Base-by-base conservation (phyloP, 148 eudicot genomes). In the Hydrangea macrophylla region DNA sequence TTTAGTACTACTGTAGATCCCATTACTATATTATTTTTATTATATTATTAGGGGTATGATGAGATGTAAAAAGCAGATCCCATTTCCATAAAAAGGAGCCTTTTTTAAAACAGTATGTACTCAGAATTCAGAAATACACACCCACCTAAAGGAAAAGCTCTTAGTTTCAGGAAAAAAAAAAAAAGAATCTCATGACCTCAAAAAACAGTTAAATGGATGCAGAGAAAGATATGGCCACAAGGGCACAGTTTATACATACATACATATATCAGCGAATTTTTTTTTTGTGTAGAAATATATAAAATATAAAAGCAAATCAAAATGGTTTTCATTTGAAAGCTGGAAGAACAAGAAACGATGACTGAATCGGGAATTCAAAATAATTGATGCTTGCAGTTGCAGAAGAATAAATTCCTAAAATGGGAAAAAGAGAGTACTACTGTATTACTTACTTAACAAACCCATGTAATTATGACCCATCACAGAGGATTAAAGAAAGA, bases 31-130 rank as follows among this genome's bases (percentile, higher is more conserved):
- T 39, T 7, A 31, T 25, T 15, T 11, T 25, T 6, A 74, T 33
- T 33, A 24, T 24, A 67, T 50, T 59, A 44, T 71, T 44, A 66
- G 60, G 55, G 80, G 81, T 64, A 83, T 85, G 83, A 81, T 81
- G 83, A 85, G 78, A 81, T 74, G 81, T 69, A 70, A 76, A 90
- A 85, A 81, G 86, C 78, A 85, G 86, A 84, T 87, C 84, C 80
- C 79, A 85, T 84, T 88, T 82, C 89, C 84, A 83, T 70, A 85
- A 79, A 84, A 79, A 75, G 96, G 71, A 69, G 76, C 70, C 78
- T 85, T 83, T 76, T 70, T 45, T n/a, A n/a, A n/a, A n/a, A n/a
- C n/a, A 54, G 71, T 67, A 80, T 82, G 86, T 79, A 81, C 80
- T 68, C 80, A 64, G 64, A 82, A 82, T n/a, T n/a, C n/a, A n/a